phyloP scores from a whole-genome alignment of 179 eudicot species.

The Gypsophila paniculata region DNA sequence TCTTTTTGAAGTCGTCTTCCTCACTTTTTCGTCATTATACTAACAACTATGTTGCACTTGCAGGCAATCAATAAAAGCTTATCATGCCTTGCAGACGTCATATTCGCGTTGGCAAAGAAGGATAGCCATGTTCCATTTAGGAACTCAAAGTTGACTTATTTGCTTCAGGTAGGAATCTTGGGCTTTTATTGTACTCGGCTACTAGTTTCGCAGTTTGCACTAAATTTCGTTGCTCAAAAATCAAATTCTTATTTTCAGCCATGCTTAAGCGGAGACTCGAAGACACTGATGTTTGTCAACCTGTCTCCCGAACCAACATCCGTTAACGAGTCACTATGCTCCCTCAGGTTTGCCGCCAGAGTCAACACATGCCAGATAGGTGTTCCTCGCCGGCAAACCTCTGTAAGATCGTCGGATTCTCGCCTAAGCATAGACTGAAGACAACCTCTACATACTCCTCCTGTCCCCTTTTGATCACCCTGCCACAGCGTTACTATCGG shows the following conservation, averaged over 20 bases:
- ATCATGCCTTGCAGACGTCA: conserved; percentile 67
- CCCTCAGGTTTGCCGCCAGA: conserved; percentile 66
- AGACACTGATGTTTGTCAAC: conserved; percentile 73
- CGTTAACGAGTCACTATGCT: conserved; percentile 54
- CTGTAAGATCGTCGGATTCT: conserved; percentile 46
- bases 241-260: conserved; percentile 38
- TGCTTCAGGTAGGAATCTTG: conserved; percentile 53
- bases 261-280: conserved; percentile 70
- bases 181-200: background rate
- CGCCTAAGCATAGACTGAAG: conserved; percentile 55
- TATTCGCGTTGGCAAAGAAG: conserved; percentile 71
- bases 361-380: conserved; percentile 77
- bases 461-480: background rate
- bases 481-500: conserved; percentile 7
- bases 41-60: background rate
- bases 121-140: conserved; percentile 76
- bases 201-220: background rate
- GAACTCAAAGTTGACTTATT: conserved; percentile 70
- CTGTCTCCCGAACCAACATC: conserved; percentile 66
- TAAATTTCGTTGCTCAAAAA: background rate
- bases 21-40: background rate
- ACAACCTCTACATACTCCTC: background rate
- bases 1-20: background rate
- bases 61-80: conserved; percentile 76
- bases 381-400: conserved; percentile 62